Conservation (phyloP, 257 asterid species). For the Oldenlandia corymbosa region DNA sequence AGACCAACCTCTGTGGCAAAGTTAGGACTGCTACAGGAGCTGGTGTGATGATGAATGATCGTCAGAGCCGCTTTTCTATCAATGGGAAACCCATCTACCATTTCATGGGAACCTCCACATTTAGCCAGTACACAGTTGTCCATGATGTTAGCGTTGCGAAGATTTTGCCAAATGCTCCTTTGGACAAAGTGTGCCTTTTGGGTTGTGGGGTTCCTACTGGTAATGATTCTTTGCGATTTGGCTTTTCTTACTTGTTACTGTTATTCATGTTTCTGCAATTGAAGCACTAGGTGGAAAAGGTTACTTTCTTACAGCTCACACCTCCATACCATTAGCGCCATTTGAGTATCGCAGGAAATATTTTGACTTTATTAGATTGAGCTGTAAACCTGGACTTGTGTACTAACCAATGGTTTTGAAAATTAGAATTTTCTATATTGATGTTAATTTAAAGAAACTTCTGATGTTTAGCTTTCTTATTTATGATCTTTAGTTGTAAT, state of each 20-base stretch:
- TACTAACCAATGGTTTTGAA: not conserved
- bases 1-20: slow-evolving; percentile 92
- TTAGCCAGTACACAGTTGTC: slow-evolving; percentile 93
- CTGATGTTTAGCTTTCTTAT: not conserved
- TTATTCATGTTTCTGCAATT: not conserved
- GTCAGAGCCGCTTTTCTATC: slow-evolving; percentile 80
- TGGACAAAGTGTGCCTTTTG: slow-evolving; percentile 90
- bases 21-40: slow-evolving; percentile 94
- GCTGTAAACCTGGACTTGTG: not conserved
- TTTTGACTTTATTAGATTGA: not conserved
- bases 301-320: not conserved
- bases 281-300: not conserved
- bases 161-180: slow-evolving; percentile 75
- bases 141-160: slow-evolving; percentile 95
- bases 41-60: slow-evolving; percentile 93
- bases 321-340: not conserved
- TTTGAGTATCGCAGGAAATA: not conserved
- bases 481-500: no score
- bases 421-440: not conserved
- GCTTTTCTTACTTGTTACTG: not conserved
- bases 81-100: slow-evolving; percentile 82
- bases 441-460: not conserved
- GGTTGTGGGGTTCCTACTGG: slow-evolving; percentile 99
- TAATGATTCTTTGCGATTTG: slow-evolving; percentile 26
- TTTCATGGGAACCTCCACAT: slow-evolving; percentile 99